Evolutionary conservation across 306 rosid species (phyloP).

Genomic region (Lagenaria siceraria): DNA sequence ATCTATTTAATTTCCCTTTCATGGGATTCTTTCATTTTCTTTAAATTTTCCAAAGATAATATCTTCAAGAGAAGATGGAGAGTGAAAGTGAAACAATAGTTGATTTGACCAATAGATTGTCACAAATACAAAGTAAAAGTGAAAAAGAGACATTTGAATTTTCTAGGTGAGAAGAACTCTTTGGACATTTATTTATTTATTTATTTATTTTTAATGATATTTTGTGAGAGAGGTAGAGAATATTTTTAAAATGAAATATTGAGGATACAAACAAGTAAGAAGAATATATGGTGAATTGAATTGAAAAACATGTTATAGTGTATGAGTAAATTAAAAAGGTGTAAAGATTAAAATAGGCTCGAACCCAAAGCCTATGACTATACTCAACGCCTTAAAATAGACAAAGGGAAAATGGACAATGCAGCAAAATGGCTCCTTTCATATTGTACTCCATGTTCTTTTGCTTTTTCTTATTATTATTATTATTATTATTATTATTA

Average conservation of each 20-base stretch:
- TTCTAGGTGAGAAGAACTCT: background rate
- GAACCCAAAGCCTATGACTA: background rate
- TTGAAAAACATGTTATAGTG: background rate
- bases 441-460: background rate
- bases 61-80: background rate
- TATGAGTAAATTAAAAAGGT: background rate
- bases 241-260: background rate
- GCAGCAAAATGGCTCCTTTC: slow-evolving; percentile 13
- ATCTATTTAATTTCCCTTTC: background rate
- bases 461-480: background rate
- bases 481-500: too few relatives aligned
- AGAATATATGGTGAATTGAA: background rate
- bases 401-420: background rate
- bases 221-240: background rate
- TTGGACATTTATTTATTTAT: background rate
- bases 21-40: slow-evolving; percentile 12
- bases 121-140: background rate
- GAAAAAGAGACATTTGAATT: background rate
- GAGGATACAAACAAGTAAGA: background rate
- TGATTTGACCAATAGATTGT: background rate
- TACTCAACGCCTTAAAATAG: background rate
- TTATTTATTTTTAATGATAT: background rate
- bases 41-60: background rate
- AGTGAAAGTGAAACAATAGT: background rate
- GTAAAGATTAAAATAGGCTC: background rate